Percentiles rank a stretch among this genome's conserved stretches.
These are phyloP conservation scores for Nicotiana tabacum DNA, from an alignment of 257 asterid genomes.

Conservation along the genomic window DNA sequence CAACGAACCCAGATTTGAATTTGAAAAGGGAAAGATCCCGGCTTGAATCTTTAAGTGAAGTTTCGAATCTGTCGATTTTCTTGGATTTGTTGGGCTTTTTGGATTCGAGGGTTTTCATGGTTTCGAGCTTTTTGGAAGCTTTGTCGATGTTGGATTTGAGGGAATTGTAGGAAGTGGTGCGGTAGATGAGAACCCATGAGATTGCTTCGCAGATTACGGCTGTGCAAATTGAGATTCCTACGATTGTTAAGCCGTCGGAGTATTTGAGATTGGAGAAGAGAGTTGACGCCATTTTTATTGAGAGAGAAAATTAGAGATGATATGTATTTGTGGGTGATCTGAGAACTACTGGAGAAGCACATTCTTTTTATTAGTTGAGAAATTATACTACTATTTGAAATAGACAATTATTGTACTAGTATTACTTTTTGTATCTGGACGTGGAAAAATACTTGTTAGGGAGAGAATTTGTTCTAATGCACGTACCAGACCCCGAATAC, in stretches of 20 bases:
- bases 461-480: too few species aligned
- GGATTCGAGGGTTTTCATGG: conserved; percentile 53
- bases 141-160: conserved; percentile 91
- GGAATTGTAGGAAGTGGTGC: conserved; percentile 82
- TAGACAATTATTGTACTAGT: too few species aligned
- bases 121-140: conserved; percentile 94
- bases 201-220: conserved; percentile 87
- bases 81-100: conserved; percentile 29
- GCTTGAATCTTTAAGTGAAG: conserved; percentile 80
- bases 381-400: too few species aligned
- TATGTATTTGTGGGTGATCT: too few species aligned
- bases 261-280: neutral
- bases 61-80: conserved; percentile 85
- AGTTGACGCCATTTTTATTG: too few species aligned
- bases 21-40: conserved; percentile 86
- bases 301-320: too few species aligned
- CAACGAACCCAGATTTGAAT: conserved; percentile 92
- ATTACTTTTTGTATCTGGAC: too few species aligned
- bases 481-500: too few species aligned
- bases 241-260: conserved; percentile 1
- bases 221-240: conserved; percentile 59
- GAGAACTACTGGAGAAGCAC: too few species aligned
- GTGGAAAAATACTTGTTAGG: too few species aligned
- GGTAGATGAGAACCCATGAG: conserved; percentile 92
- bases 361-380: too few species aligned